phyloP scores from a whole-genome alignment of 2,329 filamentous ascomycete species.

The Cytospora leucostoma region DNA sequence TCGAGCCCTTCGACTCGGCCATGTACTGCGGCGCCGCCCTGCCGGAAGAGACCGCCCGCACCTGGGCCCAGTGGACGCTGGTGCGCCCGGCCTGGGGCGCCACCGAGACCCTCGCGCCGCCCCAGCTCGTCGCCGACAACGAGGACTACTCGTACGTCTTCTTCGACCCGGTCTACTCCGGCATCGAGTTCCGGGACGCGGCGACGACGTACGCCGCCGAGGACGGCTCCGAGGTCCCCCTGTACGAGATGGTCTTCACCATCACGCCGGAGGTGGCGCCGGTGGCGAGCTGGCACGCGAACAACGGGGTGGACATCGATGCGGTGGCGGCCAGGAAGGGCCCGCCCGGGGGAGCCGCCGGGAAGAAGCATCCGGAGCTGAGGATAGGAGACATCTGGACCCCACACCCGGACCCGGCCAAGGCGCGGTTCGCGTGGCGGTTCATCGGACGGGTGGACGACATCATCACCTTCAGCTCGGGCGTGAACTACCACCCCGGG shows the following conservation, averaged over 20 bases:
- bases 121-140: conserved; percentile 21
- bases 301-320: not conserved
- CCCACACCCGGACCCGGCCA: conserved; percentile 30
- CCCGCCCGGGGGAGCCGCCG: not conserved
- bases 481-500: conserved; percentile 10
- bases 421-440: conserved; percentile 27
- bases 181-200: conserved; percentile 27
- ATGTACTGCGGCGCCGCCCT: conserved; percentile 11
- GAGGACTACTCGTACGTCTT: conserved; percentile 28
- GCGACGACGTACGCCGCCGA: conserved; percentile 20
- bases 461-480: conserved; percentile 11
- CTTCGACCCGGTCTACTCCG: conserved; percentile 28
- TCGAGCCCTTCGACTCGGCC: conserved; percentile 4
- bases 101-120: conserved; percentile 23
- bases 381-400: conserved; percentile 30
- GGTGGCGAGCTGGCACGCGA: conserved; percentile 23
- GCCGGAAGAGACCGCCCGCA: not conserved
- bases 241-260: conserved; percentile 29
- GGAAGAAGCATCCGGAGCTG: not conserved
- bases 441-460: conserved; percentile 31
- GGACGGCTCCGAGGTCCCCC: conserved; percentile 11
- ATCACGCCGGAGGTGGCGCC: conserved; percentile 18
- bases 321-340: not conserved
- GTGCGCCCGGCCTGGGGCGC: conserved; percentile 24
- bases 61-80: conserved; percentile 1